Evolutionary conservation across 805 yeast genomes (phyloP).

Genomic region (Zygoascus bituminiphila): DNA sequence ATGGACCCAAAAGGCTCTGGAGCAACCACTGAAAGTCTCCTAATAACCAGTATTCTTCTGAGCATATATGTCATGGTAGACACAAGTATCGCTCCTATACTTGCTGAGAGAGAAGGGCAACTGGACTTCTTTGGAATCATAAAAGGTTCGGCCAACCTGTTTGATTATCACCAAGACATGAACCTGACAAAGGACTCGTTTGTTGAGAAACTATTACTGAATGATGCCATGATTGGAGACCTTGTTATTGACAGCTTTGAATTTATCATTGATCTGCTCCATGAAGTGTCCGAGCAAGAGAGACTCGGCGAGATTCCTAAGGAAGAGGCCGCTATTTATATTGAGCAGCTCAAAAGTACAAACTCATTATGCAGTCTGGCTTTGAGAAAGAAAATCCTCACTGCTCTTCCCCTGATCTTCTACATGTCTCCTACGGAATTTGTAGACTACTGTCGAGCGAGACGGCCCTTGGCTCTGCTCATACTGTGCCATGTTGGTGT

Average conservation of each 20-base stretch:
- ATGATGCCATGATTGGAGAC: background rate
- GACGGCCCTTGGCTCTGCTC: background rate
- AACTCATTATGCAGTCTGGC: background rate
- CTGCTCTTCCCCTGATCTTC: background rate
- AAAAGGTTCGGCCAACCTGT: background rate
- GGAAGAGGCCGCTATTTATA: background rate
- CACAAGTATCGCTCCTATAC: background rate
- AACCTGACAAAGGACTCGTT: background rate
- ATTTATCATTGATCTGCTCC: background rate
- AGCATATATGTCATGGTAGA: background rate
- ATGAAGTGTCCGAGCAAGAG: background rate
- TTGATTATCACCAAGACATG: background rate
- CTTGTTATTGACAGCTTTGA: background rate
- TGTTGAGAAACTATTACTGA: background rate
- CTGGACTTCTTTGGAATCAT: background rate
- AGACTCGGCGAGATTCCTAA: background rate
- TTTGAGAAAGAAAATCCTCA: background rate
- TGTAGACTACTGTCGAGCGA: background rate
- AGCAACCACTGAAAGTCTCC: background rate
- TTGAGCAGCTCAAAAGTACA: background rate
- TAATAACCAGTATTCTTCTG: background rate
- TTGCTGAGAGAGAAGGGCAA: background rate
- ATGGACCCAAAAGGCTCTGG: background rate
- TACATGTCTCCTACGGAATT: background rate
- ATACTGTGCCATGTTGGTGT: background rate